A percentile compares a stretch with the other conserved stretches of the same genome.
Evolutionary conservation across 2,329 filamentous ascomycete species (phyloP).

Genomic region (Massarina eburnea): DNA sequence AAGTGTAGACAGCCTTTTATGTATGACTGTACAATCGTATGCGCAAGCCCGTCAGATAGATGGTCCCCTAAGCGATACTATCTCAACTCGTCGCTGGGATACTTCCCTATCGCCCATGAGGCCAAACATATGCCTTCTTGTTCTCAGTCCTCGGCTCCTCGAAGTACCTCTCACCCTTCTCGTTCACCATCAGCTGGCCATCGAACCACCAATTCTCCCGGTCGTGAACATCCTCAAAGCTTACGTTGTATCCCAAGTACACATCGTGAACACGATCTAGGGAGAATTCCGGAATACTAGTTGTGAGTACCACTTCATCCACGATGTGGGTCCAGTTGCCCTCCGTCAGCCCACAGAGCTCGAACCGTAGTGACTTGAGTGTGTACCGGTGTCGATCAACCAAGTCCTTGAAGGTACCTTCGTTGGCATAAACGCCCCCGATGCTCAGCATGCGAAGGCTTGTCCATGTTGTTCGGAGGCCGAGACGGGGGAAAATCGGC

Average conservation of each 20-base stretch:
- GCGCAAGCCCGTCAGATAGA: too few relatives aligned
- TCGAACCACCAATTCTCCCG: not conserved
- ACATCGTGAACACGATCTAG: conserved; percentile 4
- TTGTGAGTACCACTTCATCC: conserved; percentile 25
- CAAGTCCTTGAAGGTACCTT: conserved; percentile 18
- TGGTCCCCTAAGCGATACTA: too few relatives aligned
- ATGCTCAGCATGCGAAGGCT: conserved; percentile 23
- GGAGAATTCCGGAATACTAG: conserved; percentile 17
- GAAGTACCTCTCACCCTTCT: not conserved
- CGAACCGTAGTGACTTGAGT: conserved; percentile 15
- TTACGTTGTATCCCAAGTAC: not conserved
- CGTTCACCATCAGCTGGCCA: not conserved
- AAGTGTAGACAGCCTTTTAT: too few relatives aligned
- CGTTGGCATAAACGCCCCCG: conserved; percentile 17
- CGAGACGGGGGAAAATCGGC: conserved; percentile 14
- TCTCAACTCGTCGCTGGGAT: too few relatives aligned
- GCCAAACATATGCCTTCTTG: too few relatives aligned
- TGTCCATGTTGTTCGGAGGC: conserved; percentile 25
- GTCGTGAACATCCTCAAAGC: not conserved
- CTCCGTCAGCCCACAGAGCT: conserved; percentile 13
- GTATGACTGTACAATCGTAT: too few relatives aligned
- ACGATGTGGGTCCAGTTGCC: conserved; percentile 31
- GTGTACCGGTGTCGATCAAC: conserved; percentile 24
- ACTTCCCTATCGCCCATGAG: too few relatives aligned
- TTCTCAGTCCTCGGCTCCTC: too few relatives aligned